Conservation (phyloP, 371 early-diverging fungal species). For the Mucor sp. region DNA sequence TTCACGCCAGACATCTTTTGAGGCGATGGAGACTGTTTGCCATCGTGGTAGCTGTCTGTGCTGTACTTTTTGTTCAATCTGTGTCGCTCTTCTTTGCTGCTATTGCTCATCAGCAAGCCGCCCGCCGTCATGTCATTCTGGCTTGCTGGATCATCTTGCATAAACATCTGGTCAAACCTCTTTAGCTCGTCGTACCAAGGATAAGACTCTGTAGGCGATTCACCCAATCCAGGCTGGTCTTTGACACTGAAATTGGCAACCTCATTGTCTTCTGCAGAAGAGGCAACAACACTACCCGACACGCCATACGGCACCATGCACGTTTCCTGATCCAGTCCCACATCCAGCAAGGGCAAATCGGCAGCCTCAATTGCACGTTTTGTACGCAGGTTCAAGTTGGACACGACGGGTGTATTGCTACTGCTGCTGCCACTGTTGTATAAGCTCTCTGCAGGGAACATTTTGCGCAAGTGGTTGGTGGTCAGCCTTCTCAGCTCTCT, state of each 20-base stretch:
- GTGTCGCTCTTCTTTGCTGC: neutral
- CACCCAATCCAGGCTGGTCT: slow-evolving; percentile 25
- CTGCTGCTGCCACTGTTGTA: slow-evolving; percentile 8
- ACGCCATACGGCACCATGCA: slow-evolving; percentile 6
- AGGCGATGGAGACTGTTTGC: slow-evolving; percentile 3
- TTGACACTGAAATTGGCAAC: neutral
- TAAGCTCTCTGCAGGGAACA: slow-evolving; percentile 56
- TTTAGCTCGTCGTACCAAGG: slow-evolving; percentile 31
- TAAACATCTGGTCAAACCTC: slow-evolving; percentile 27
- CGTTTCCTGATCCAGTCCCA: slow-evolving; percentile 27
- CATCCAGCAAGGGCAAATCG: slow-evolving; percentile 49
- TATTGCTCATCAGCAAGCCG: neutral
- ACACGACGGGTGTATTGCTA: slow-evolving; percentile 9
- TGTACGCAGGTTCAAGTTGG: slow-evolving; percentile 40
- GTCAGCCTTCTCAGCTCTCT: slow-evolving; percentile 64
- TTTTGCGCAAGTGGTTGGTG: slow-evolving; percentile 59
- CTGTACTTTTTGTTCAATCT: neutral
- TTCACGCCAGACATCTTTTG: neutral
- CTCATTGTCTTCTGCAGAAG: neutral
- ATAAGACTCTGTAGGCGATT: slow-evolving; percentile 29
- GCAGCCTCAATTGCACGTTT: slow-evolving; percentile 40
- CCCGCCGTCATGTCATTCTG: neutral
- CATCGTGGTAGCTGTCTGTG: neutral
- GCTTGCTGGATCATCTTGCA: slow-evolving; percentile 8
- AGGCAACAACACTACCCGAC: neutral